phyloP scores from a whole-genome alignment of 108 stramenopile genomes.

The Mediolabrus comicus region DNA sequence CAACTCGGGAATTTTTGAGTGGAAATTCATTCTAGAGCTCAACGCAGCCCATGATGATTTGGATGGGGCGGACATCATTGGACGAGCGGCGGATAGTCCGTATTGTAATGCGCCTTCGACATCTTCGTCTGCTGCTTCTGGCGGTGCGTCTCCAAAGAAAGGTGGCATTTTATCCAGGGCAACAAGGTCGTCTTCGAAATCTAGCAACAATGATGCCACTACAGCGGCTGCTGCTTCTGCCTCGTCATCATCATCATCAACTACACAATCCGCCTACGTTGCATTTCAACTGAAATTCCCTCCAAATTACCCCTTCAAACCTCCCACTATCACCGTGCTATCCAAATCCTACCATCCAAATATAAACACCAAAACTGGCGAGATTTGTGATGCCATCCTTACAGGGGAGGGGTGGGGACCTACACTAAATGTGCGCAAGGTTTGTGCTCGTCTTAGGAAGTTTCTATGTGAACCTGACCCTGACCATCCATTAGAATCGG shows the following conservation, averaged over 20 bases:
- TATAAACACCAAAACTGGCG: slow-evolving; percentile 68
- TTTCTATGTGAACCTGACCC: slow-evolving; percentile 45
- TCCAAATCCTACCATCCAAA: slow-evolving; percentile 80
- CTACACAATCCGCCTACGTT: slow-evolving; percentile 25
- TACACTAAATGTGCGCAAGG: slow-evolving; percentile 46
- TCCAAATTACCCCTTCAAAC: slow-evolving; percentile 63
- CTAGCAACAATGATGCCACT: slow-evolving; percentile 13
- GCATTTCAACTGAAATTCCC: slow-evolving; percentile 48
- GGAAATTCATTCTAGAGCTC: slow-evolving; percentile 41
- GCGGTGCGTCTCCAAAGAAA: not conserved
- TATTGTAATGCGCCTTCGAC: slow-evolving; percentile 25
- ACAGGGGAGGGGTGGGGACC: slow-evolving; percentile 71
- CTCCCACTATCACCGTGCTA: slow-evolving; percentile 67
- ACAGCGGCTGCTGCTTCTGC: not conserved
- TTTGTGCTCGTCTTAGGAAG: slow-evolving; percentile 34
- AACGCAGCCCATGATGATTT: slow-evolving; percentile 33
- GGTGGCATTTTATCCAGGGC: slow-evolving; percentile 29
- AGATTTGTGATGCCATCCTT: slow-evolving; percentile 69
- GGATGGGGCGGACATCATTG: slow-evolving; percentile 25
- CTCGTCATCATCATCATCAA: not conserved
- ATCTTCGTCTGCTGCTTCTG: not conserved
- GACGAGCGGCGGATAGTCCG: slow-evolving; percentile 34
- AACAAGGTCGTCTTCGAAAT: slow-evolving; percentile 10
- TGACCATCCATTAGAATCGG: slow-evolving; percentile 49
- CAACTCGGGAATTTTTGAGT: slow-evolving; percentile 23